Base-by-base conservation (phyloP, 345 rosid species). In the Eucalyptus erythrocorys region DNA sequence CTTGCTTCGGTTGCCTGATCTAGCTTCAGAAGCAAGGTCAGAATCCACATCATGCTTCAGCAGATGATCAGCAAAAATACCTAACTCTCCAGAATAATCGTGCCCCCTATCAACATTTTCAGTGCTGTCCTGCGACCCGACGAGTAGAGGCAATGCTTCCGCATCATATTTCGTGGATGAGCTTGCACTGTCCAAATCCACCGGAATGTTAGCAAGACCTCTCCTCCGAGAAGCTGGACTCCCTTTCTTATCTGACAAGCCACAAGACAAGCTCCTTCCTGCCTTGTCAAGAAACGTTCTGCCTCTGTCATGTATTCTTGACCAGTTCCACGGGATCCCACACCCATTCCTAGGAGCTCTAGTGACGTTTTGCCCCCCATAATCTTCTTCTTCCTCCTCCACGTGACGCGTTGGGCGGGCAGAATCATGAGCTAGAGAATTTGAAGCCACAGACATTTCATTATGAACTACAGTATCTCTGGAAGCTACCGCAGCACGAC, bases 281-380 rank as follows among this genome's bases (percentile, higher is more conserved):
- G 99, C 99, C 90, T 91, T 94, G 92, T 98, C 99, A 15, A 98
- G 94, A 89, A 98, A 92, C 30, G 92, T 98, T 89, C 91, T 96
- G 57, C 99, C 95, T 89, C 97, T 91, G 42, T 95, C 92, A 91
- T 98, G 99, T 89, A 98, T 97, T 89, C 98, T 94, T 13, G 99
- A 98, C 99, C 99, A 98, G 88, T 98, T 98, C 94, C 95, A 98
- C 4, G 99, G 99, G 79, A 98, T 93, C 71, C 99, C 99, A 91
- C 99, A 98, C 61, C 98, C 97, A 87, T 97, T 98, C 90, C 94
- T 91, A 6, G 98, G 99, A 91, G 91, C 97, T 89, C 92, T 89
- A 13, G 89, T 90, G 89, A 97, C 95, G 89, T 93, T 93, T 42
- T 45, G 48, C 53, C 87, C 94, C 48, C 90, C 96, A 71, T 90